phyloP scores from a whole-genome alignment of 768 basidiomycete species.

The Tulasnella sp. region DNA sequence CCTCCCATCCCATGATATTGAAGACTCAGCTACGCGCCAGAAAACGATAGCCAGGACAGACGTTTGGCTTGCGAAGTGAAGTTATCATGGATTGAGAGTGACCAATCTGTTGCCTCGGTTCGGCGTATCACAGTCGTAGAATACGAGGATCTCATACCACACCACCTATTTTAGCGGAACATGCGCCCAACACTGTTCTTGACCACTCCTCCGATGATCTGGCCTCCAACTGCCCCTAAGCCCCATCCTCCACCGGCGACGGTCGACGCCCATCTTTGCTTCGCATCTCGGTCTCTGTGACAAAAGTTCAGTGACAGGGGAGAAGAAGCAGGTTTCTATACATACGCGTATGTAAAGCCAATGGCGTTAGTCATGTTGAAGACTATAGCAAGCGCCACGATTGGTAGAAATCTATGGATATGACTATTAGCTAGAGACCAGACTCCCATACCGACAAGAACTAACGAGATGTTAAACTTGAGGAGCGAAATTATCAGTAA shows the following conservation, averaged over 20 bases:
- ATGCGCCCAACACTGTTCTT: conserved; percentile 57
- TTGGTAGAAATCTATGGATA: conserved; percentile 69
- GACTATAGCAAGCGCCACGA: conserved; percentile 83
- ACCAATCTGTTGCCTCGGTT: no score
- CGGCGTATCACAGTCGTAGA: neutral
- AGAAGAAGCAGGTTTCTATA: conserved; percentile 15
- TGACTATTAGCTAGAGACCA: neutral
- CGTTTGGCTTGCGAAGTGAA: no score
- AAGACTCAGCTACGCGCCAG: no score
- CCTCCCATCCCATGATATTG: no score
- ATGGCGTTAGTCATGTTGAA: conserved; percentile 95
- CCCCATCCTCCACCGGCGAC: conserved; percentile 62
- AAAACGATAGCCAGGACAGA: no score
- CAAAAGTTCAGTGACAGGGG: neutral
- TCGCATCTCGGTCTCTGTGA: conserved; percentile 76
- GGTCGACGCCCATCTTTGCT: conserved; percentile 75
- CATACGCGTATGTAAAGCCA: conserved; percentile 90
- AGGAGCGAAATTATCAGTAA: conserved; percentile 81
- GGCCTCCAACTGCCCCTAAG: conserved; percentile 72
- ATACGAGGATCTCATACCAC: neutral
- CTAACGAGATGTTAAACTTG: conserved; percentile 78
- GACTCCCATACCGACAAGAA: conserved; percentile 17
- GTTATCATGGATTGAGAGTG: no score
- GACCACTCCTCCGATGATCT: conserved; percentile 68
- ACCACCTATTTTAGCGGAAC: neutral